A percentile compares a stretch with the other conserved stretches of the same genome.
Conservation (phyloP, 768 basidiomycete genomes). For the button mushroom (Agaricus bisporus) region DNA sequence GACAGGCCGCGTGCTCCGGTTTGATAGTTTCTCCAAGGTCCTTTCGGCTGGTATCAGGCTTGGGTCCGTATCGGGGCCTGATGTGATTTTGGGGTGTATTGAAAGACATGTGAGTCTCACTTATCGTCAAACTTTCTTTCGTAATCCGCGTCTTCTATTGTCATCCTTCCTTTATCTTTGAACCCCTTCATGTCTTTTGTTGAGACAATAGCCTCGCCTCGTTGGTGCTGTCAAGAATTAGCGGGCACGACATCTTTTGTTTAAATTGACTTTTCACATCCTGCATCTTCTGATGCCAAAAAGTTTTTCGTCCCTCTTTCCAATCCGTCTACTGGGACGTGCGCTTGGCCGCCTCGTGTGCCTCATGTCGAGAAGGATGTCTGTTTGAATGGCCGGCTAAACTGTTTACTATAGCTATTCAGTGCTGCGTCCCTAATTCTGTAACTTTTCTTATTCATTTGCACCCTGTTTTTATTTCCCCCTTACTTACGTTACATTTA, state of each 20-base stretch:
- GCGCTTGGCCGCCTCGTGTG: not conserved
- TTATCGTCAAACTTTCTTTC: not conserved
- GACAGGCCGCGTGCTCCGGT: slow-evolving; percentile 76
- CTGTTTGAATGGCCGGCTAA: too few relatives aligned
- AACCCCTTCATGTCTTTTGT: not conserved
- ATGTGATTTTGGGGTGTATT: slow-evolving; percentile 57
- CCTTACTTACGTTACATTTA: not conserved
- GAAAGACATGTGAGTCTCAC: slow-evolving; percentile 54
- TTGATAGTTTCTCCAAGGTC: slow-evolving; percentile 88
- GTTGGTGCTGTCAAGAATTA: not conserved
- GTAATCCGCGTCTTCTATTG: too few relatives aligned
- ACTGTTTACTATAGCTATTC: not conserved
- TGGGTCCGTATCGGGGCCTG: slow-evolving; percentile 78
- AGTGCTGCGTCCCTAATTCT: not conserved
- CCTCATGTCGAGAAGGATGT: not conserved
- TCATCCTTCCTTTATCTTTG: not conserved
- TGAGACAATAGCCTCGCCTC: not conserved
- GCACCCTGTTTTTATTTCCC: not conserved
- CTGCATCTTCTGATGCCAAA: too few relatives aligned
- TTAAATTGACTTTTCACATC: too few relatives aligned
- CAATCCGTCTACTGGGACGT: too few relatives aligned
- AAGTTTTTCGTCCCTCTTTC: too few relatives aligned
- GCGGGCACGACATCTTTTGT: not conserved
- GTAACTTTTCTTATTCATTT: not conserved
- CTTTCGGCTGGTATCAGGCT: slow-evolving; percentile 72